Evolutionary conservation across 2,329 filamentous ascomycete species (phyloP).

Genomic region (Penicillium corylophilum): DNA sequence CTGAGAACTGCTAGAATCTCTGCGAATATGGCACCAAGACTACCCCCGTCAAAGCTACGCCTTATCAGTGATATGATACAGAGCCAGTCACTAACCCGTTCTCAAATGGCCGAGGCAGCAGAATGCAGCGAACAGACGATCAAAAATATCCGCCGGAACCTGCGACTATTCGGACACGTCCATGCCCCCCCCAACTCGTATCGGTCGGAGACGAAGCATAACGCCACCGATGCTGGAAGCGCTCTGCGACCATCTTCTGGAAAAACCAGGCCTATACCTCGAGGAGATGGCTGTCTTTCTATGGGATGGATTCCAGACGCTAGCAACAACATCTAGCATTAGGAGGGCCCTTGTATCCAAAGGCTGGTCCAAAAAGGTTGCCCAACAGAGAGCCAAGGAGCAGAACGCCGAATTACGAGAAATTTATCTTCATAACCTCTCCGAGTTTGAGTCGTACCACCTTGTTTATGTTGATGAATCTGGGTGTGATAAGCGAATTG

Average conservation of each 20-base stretch:
- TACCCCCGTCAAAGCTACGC: neutral
- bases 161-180: constrained; percentile 3
- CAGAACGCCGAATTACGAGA: constrained; percentile 30
- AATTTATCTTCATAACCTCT: constrained; percentile 24
- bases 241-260: constrained; percentile 28
- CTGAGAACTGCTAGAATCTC: too few relatives aligned
- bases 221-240: constrained; percentile 22
- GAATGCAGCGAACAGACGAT: too few relatives aligned
- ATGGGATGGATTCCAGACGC: constrained; percentile 22
- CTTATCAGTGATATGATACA: too few relatives aligned
- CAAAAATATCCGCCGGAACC: neutral
- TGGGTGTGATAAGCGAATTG: neutral
- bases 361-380: constrained; percentile 31
- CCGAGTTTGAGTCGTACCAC: too few relatives aligned
- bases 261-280: constrained; percentile 31
- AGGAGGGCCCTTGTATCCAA: constrained; percentile 21
- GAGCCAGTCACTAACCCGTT: too few relatives aligned
- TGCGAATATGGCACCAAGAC: too few relatives aligned
- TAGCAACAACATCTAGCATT: constrained; percentile 20
- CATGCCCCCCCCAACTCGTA: neutral
- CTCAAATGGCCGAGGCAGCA: too few relatives aligned
- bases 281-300: constrained; percentile 32
- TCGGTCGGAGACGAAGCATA: constrained; percentile 7
- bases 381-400: constrained; percentile 31
- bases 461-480: too few relatives aligned